Evolutionary conservation across 2,329 filamentous ascomycete species (phyloP).

Genomic region (Neocucurbitaria cava): DNA sequence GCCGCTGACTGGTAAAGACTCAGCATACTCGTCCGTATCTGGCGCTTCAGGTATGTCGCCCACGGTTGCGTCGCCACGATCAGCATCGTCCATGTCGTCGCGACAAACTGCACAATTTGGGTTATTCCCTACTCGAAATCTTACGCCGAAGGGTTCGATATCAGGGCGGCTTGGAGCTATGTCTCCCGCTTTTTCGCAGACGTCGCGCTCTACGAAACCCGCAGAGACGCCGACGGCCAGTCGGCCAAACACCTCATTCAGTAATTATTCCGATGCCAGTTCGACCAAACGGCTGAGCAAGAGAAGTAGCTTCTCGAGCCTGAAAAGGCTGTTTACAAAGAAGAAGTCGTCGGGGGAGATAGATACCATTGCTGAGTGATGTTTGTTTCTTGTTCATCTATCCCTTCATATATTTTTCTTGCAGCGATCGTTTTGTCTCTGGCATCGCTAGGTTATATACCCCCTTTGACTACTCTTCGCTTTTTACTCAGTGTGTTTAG

Average conservation of each 20-base stretch:
- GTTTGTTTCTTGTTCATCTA: background rate
- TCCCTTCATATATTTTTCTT: slow-evolving; percentile 17
- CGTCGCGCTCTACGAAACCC: slow-evolving; percentile 20
- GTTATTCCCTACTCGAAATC: slow-evolving; percentile 41
- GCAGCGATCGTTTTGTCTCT: slow-evolving; percentile 30
- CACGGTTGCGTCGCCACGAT: slow-evolving; percentile 31
- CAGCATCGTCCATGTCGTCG: slow-evolving; percentile 39
- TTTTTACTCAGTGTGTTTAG: slow-evolving; percentile 18
- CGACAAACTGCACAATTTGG: slow-evolving; percentile 44
- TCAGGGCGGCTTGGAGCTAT: slow-evolving; percentile 34
- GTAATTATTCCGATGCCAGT: slow-evolving; percentile 25
- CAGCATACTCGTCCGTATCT: slow-evolving; percentile 49
- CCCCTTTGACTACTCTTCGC: slow-evolving; percentile 28
- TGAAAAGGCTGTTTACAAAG: slow-evolving; percentile 47
- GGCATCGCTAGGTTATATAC: slow-evolving; percentile 44
- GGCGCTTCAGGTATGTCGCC: slow-evolving; percentile 43
- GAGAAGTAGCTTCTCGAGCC: slow-evolving; percentile 43
- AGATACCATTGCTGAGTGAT: slow-evolving; percentile 44
- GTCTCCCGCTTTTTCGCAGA: slow-evolving; percentile 28
- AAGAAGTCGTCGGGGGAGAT: slow-evolving; percentile 41
- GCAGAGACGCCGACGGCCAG: slow-evolving; percentile 14
- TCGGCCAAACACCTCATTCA: slow-evolving; percentile 41
- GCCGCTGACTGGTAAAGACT: slow-evolving; percentile 46
- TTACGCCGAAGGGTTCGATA: slow-evolving; percentile 43
- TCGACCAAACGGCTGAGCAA: slow-evolving; percentile 36